phyloP scores from a whole-genome alignment of 768 basidiomycete species.

The Tricholoma bakamatsutake region DNA sequence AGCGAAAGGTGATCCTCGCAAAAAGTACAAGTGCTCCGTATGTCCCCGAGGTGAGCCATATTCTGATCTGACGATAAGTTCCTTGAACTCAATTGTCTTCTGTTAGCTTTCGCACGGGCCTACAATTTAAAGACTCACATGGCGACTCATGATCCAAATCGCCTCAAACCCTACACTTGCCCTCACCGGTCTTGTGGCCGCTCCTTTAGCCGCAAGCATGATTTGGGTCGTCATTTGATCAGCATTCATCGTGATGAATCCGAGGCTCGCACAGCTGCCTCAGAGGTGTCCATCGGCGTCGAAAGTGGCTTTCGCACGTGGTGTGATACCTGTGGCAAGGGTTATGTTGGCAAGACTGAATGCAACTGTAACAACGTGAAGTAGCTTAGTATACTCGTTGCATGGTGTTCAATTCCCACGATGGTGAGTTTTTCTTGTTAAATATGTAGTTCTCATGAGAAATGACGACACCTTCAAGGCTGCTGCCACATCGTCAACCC shows the following conservation, averaged over 20 bases:
- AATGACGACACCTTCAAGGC: conserved; percentile 10
- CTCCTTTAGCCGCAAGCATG: conserved; percentile 92
- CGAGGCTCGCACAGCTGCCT: conserved; percentile 30
- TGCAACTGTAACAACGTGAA: conserved; percentile 66
- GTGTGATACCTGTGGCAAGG: conserved; percentile 73
- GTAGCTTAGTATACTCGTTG: conserved; percentile 26
- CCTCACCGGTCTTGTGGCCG: conserved; percentile 81
- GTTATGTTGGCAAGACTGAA: conserved; percentile 50
- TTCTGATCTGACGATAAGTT: background rate
- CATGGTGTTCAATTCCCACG: conserved; percentile 15
- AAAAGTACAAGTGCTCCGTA: conserved; percentile 70
- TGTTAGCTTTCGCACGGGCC: conserved; percentile 80
- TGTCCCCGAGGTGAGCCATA: conserved; percentile 61
- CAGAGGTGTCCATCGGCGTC: conserved; percentile 59
- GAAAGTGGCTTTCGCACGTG: conserved; percentile 56
- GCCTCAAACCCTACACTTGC: conserved; percentile 85
- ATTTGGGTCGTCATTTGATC: conserved; percentile 83
- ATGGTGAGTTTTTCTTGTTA: conserved; percentile 22
- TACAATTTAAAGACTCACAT: conserved; percentile 96
- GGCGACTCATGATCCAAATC: conserved; percentile 90
- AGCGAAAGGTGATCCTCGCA: conserved; percentile 58
- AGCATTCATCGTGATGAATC: conserved; percentile 78
- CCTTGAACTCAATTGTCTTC: conserved; percentile 8
- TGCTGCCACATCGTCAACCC: conserved; percentile 30
- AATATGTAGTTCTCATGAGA: background rate